phyloP scores from a whole-genome alignment of 345 rosid genomes.

The Citrus australasica region DNA sequence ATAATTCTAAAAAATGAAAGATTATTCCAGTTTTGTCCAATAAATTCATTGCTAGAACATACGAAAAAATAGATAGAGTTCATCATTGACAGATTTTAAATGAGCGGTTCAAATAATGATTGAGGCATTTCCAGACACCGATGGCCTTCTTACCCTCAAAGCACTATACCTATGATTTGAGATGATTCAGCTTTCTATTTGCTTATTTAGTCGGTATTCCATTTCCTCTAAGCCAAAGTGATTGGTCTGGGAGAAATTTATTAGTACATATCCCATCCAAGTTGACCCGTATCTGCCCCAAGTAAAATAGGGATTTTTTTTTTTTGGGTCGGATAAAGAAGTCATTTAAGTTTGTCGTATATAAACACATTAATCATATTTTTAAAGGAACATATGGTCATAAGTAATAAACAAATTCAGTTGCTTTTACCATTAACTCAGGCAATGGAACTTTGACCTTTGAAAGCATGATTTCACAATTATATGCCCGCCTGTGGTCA shows the following conservation, averaged over 20 bases:
- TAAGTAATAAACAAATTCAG: background rate
- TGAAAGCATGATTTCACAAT: conserved; percentile 98
- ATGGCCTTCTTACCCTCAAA: background rate
- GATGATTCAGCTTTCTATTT: background rate
- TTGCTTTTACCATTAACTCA: conserved; percentile 71
- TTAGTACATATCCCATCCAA: background rate
- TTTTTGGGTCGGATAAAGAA: background rate
- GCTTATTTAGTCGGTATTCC: background rate
- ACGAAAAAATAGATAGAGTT: background rate
- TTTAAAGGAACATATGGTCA: background rate
- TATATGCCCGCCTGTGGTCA: conserved; percentile 94
- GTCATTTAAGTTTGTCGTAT: background rate
- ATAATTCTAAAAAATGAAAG: background rate
- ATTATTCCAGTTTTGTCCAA: background rate
- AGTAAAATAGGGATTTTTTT: background rate
- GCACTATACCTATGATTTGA: background rate
- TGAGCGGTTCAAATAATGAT: background rate
- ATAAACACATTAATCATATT: background rate
- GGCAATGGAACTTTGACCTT: conserved; percentile 88
- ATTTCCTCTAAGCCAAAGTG: background rate
- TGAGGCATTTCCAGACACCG: background rate
- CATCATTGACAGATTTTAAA: background rate
- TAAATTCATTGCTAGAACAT: background rate
- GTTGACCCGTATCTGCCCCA: background rate
- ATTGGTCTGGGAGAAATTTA: background rate